Evolutionary conservation across 2,329 filamentous ascomycete species (phyloP).

Genomic region (Allantophomopsis lycopodina): DNA sequence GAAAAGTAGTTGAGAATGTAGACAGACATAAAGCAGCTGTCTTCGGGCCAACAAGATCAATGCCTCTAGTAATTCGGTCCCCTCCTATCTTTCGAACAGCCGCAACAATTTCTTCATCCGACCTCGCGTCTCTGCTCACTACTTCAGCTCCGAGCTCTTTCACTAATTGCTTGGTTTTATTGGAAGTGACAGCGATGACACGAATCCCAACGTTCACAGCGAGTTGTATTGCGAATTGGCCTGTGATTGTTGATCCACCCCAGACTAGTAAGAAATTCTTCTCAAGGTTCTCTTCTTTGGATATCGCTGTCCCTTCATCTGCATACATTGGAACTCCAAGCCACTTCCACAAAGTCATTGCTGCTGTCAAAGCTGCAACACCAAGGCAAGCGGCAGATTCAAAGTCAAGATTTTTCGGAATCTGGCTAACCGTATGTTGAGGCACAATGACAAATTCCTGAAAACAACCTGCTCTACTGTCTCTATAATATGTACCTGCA

Average conservation of each 20-base stretch:
- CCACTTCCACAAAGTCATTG: conserved; percentile 27
- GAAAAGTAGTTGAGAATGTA: conserved; percentile 12
- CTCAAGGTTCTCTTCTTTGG: conserved; percentile 1
- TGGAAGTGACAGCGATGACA: conserved; percentile 22
- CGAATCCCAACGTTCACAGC: conserved; percentile 19
- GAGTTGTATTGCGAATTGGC: conserved; percentile 25
- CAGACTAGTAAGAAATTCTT: conserved; percentile 21
- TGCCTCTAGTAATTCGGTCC: conserved; percentile 18
- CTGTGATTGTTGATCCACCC: conserved; percentile 27
- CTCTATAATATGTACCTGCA: conserved; percentile 25
- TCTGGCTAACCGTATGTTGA: conserved; percentile 24
- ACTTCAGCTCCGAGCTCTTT: conserved; percentile 19
- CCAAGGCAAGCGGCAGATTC: conserved; percentile 23
- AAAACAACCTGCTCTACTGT: conserved; percentile 26
- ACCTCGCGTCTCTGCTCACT: conserved; percentile 19
- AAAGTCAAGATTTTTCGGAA: conserved; percentile 20
- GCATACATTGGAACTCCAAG: conserved; percentile 18
- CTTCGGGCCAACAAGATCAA: conserved; percentile 23
- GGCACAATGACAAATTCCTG: conserved; percentile 27
- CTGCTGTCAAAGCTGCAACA: conserved; percentile 25
- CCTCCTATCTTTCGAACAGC: conserved; percentile 16
- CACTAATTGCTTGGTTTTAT: conserved; percentile 16
- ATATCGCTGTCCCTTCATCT: neutral
- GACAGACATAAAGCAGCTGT: conserved; percentile 18
- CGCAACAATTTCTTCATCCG: conserved; percentile 17